phyloP scores from a whole-genome alignment of 768 basidiomycete species.

The Calocera cornea region DNA sequence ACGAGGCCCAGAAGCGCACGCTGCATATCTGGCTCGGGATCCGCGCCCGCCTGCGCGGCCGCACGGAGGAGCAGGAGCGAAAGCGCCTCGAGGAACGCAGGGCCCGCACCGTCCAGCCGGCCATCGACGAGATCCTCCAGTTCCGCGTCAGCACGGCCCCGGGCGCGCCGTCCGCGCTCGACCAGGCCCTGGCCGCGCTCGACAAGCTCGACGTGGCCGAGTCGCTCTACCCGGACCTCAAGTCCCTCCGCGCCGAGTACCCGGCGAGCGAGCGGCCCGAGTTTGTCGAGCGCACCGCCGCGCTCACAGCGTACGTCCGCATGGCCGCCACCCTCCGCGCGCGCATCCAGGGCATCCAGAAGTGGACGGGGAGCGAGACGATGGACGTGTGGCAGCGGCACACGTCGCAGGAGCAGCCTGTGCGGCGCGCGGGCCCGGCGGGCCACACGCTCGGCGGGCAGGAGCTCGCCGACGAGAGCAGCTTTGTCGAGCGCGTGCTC shows the following conservation, averaged over 20 bases:
- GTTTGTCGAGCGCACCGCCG: slow-evolving; percentile 75
- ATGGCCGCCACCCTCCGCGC: slow-evolving; percentile 71
- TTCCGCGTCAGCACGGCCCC: slow-evolving; percentile 48
- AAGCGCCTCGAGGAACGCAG: slow-evolving; percentile 71
- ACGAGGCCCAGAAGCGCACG: slow-evolving; percentile 54
- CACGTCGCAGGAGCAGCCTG: slow-evolving; percentile 44
- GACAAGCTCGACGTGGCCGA: slow-evolving; percentile 68
- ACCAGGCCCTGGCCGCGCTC: slow-evolving; percentile 50
- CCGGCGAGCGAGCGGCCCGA: slow-evolving; percentile 46
- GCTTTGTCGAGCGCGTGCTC: slow-evolving; percentile 84
- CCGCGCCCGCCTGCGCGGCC: slow-evolving; percentile 69
- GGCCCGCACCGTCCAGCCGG: slow-evolving; percentile 61
- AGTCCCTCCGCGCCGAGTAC: slow-evolving; percentile 67
- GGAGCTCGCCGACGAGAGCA: slow-evolving; percentile 53
- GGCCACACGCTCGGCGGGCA: slow-evolving; percentile 13
- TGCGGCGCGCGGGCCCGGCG: neutral
- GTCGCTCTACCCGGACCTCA: slow-evolving; percentile 73
- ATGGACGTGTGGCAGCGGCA: slow-evolving; percentile 77
- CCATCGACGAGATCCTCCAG: slow-evolving; percentile 67
- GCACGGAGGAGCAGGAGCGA: slow-evolving; percentile 70
- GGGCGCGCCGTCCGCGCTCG: slow-evolving; percentile 21
- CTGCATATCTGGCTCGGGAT: slow-evolving; percentile 79
- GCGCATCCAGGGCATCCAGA: slow-evolving; percentile 65
- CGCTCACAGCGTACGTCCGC: slow-evolving; percentile 85
- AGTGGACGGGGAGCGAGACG: slow-evolving; percentile 88